A percentile compares a stretch with the other conserved stretches of the same genome.
These are phyloP conservation scores for Dillenia turbinata DNA, from an alignment of 164 flowering plant species.

Conservation along the genomic window DNA sequence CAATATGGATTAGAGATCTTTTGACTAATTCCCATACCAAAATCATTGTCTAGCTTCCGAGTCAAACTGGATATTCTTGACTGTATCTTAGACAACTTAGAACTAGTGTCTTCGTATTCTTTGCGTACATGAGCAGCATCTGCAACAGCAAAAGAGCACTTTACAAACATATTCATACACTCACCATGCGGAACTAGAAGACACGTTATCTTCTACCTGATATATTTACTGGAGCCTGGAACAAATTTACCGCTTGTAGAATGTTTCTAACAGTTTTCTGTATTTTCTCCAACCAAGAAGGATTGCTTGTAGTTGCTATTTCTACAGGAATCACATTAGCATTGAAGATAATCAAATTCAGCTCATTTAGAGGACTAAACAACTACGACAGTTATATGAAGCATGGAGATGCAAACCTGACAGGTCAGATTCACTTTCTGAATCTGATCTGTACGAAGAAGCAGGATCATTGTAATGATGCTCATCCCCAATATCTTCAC, in stretches of 20 bases:
- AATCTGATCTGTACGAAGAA: constrained; percentile 41
- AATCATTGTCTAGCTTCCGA: constrained; percentile 71
- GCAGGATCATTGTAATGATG: constrained; percentile 41
- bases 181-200: background rate
- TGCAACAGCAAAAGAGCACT: constrained; percentile 21
- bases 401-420: constrained; percentile 50
- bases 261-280: constrained; percentile 64
- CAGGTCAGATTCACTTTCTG: constrained; percentile 50
- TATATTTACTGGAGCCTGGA: constrained; percentile 69
- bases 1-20: background rate
- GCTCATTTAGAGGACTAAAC: background rate
- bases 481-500: constrained; percentile 42
- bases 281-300: constrained; percentile 90
- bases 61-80: constrained; percentile 84
- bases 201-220: constrained; percentile 37
- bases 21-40: constrained; percentile 49
- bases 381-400: background rate
- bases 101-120: constrained; percentile 83
- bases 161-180: constrained; percentile 2
- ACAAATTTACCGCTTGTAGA: constrained; percentile 63
- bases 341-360: background rate
- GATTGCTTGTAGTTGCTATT: constrained; percentile 31
- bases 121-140: constrained; percentile 85
- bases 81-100: constrained; percentile 74
- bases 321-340: constrained; percentile 21